Evolutionary conservation across 345 rosid species (phyloP).

Genomic region (Pistacia atlantica): DNA sequence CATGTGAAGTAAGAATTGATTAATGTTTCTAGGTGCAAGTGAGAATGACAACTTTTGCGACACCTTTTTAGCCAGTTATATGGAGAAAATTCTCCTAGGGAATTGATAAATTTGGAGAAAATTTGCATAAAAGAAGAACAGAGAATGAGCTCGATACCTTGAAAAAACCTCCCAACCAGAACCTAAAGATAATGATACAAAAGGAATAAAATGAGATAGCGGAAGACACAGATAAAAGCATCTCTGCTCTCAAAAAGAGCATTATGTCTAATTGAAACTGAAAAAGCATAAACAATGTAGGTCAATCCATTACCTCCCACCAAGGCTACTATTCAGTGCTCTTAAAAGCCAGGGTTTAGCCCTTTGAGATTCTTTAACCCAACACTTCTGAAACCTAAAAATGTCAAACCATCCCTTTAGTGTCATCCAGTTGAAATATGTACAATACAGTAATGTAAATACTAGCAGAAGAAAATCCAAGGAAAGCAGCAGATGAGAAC

Average conservation of each 20-base stretch:
- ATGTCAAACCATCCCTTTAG: constrained; percentile 11
- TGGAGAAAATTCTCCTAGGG: not conserved
- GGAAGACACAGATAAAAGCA: not conserved
- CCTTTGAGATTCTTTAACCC: constrained; percentile 70
- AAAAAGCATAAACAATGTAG: constrained; percentile 1
- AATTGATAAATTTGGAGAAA: constrained; percentile 19
- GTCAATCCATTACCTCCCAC: constrained; percentile 57
- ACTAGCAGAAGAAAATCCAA: constrained; percentile 15
- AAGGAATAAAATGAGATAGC: constrained; percentile 3
- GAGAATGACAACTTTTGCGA: not conserved
- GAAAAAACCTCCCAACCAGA: constrained; percentile 88
- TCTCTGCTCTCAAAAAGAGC: not conserved
- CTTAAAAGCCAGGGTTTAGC: constrained; percentile 89
- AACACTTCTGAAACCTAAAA: constrained; percentile 73
- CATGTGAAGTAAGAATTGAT: not conserved
- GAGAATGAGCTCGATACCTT: constrained; percentile 52
- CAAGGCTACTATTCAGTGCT: constrained; percentile 80
- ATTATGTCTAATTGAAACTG: constrained; percentile 1
- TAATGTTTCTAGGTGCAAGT: not conserved
- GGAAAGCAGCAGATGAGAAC: constrained; percentile 39
- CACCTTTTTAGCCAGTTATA: not conserved
- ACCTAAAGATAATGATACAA: constrained; percentile 46
- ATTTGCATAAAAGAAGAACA: not conserved
- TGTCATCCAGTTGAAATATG: not conserved
- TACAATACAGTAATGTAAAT: not conserved